Evolutionary conservation across 768 basidiomycete genomes (phyloP), one percentile per base, ranked within the genome.

Genomic region (Cubamyces lactineus): DNA sequence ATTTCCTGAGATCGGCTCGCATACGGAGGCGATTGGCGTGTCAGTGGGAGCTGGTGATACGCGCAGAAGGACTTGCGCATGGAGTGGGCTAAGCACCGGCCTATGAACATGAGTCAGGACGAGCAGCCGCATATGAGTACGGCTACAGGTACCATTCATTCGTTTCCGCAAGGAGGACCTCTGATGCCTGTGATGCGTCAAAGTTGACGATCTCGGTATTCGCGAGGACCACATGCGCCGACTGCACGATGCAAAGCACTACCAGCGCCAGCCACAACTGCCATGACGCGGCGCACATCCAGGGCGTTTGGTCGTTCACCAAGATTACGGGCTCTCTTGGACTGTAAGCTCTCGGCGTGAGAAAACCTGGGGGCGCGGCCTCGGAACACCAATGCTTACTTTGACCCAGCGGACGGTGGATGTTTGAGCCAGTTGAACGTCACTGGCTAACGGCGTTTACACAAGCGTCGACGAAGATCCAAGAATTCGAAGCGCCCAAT

Each of bases 201-300:
- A 88, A 85, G 70, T 84, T 85, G 70, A 85, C 72, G 66, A 89
- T 87, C 74, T 89, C 86, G 39, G 87, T 89, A 72, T 89, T 87
- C 21, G 81, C 85, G 13, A 38, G 21, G 39, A 57, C 69, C 15
- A 19, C 23, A 2, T 16, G 50, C 7, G 17, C 23, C 19, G 23
- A 26, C 13, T 8, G 23, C n/a, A 21, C 21, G 5, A 42, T 21
- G 30, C 38, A 54, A 15, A 54, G 38, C 16, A 34, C 30, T 0
- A 62, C 26, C 13, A 54, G n/a, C 1, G 26, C 12, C 19, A 24
- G 46, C 46, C n/a, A 23, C 19, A 6, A 47, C 3, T 47, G 42
- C 42, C 42, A 43, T 43, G 42, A 23, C 12, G 17, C 17, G n/a
- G 19, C n/a, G 45, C 21, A 46, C 42, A 43, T 11, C 9, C 9